These are phyloP conservation scores for Naematelia aurantialba DNA, from an alignment of 768 basidiomycete species.

Conservation along the genomic window DNA sequence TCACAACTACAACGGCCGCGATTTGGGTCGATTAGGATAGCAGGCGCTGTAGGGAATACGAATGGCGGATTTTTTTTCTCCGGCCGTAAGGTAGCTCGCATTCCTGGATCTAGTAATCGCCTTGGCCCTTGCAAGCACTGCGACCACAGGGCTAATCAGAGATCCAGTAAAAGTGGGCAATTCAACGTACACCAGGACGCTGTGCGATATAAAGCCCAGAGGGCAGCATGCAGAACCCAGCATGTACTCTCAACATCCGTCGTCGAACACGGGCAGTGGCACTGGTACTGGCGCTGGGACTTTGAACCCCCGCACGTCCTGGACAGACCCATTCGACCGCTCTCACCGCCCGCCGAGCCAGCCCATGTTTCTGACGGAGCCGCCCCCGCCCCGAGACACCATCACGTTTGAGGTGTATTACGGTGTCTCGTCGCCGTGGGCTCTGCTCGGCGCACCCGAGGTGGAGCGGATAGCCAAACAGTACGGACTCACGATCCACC, in stretches of 20 bases:
- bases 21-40: too few species aligned
- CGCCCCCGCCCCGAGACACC: conserved; percentile 15
- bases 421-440: conserved; percentile 38
- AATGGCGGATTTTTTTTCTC: not conserved
- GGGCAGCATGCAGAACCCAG: not conserved
- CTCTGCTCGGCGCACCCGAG: conserved; percentile 29
- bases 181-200: not conserved
- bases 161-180: not conserved
- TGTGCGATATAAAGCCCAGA: not conserved
- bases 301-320: not conserved
- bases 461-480: conserved; percentile 21
- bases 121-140: too few species aligned
- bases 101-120: not conserved
- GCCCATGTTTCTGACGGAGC: conserved; percentile 7
- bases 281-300: too few species aligned
- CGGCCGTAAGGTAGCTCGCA: not conserved
- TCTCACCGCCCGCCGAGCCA: not conserved
- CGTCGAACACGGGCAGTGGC: too few species aligned
- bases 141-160: too few species aligned
- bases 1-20: too few species aligned
- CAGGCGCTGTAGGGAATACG: too few species aligned
- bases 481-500: conserved; percentile 24
- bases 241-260: not conserved
- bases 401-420: conserved; percentile 35
- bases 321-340: not conserved